Evolutionary conservation across 1,284 basidiomycete species (phyloP).

Genomic region (Albatrellus sp.): DNA sequence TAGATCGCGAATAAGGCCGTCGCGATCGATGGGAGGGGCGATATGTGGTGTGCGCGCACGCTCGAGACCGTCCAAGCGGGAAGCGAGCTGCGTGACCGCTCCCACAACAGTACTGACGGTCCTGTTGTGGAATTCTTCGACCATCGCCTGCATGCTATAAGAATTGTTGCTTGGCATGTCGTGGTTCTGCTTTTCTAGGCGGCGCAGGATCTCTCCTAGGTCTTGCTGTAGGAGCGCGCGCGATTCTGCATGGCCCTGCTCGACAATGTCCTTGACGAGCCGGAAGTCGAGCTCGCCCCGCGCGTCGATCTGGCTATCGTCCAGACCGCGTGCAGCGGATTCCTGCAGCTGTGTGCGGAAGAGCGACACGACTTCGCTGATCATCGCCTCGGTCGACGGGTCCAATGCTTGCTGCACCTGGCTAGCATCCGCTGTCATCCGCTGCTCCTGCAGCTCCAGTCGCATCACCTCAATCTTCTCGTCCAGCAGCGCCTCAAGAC

Average conservation of each 20-base stretch:
- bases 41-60: slow-evolving; percentile 17
- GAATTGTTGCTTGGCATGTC: slow-evolving; percentile 10
- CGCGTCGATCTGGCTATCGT: slow-evolving; percentile 58
- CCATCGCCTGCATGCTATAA: slow-evolving; percentile 18
- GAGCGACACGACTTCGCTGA: slow-evolving; percentile 52
- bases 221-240: slow-evolving; percentile 46
- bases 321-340: slow-evolving; percentile 40
- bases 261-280: slow-evolving; percentile 55
- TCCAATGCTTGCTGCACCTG: slow-evolving; percentile 17
- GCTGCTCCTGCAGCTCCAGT: slow-evolving; percentile 23
- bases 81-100: slow-evolving; percentile 46
- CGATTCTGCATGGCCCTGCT: slow-evolving; percentile 52
- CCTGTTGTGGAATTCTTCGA: slow-evolving; percentile 45
- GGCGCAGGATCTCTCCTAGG: slow-evolving; percentile 31
- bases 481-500: slow-evolving; percentile 48
- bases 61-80: slow-evolving; percentile 42
- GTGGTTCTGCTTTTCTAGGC: slow-evolving; percentile 20
- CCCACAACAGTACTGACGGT: slow-evolving; percentile 46
- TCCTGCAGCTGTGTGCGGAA: slow-evolving; percentile 58
- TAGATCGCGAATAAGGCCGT: slow-evolving; percentile 46
- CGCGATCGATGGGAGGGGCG: slow-evolving; percentile 29
- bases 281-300: slow-evolving; percentile 68
- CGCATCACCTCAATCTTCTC: slow-evolving; percentile 49
- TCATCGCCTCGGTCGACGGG: slow-evolving; percentile 41
- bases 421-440: slow-evolving; percentile 10